phyloP scores from a whole-genome alignment of 495 filamentous ascomycete genomes.

The Xylaria venustula region DNA sequence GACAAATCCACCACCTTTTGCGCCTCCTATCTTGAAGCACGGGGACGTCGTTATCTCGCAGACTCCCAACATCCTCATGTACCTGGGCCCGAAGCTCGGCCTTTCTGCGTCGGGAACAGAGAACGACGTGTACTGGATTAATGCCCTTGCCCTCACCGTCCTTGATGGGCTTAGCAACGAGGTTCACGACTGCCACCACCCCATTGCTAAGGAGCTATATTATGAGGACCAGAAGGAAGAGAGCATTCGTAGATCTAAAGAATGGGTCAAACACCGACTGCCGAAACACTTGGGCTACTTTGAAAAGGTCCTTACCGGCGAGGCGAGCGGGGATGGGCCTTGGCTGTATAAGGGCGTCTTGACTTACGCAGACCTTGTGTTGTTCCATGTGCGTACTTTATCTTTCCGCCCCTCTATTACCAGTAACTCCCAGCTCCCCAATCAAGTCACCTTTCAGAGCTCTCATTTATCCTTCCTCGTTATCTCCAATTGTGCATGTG shows the following conservation, averaged over 20 bases:
- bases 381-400: slow-evolving; percentile 44
- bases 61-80: slow-evolving; percentile 52
- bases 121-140: slow-evolving; percentile 22
- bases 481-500: too few species aligned
- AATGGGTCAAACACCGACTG: slow-evolving; percentile 46
- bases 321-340: slow-evolving; percentile 37
- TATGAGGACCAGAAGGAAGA: slow-evolving; percentile 59
- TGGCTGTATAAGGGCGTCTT: slow-evolving; percentile 47
- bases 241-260: slow-evolving; percentile 38
- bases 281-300: slow-evolving; percentile 57
- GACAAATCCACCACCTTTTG: slow-evolving; percentile 47
- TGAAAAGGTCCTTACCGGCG: slow-evolving; percentile 43
- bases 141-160: slow-evolving; percentile 48
- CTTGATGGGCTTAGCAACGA: slow-evolving; percentile 54
- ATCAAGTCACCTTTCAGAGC: too few species aligned
- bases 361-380: slow-evolving; percentile 56
- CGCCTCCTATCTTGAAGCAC: slow-evolving; percentile 49
- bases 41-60: slow-evolving; percentile 45
- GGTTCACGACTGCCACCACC: slow-evolving; percentile 57
- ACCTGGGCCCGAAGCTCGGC: slow-evolving; percentile 46
- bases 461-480: too few species aligned
- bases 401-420: not conserved
- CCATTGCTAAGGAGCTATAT: slow-evolving; percentile 41
- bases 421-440: too few species aligned
- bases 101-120: slow-evolving; percentile 28